Conservation (phyloP, 768 basidiomycete species). For the Pleurotus tuber-regium region DNA sequence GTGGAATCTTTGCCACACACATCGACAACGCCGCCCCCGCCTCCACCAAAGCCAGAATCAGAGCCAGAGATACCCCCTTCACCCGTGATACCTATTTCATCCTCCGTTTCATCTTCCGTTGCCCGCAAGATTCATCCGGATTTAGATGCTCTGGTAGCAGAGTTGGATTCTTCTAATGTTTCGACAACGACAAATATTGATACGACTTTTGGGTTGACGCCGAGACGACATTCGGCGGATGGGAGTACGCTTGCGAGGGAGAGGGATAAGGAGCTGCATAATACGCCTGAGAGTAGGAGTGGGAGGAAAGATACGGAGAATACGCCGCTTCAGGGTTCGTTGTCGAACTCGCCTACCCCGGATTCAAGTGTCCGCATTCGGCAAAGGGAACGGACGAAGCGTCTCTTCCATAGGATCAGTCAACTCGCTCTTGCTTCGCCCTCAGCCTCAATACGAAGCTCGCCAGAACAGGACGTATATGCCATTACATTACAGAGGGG, state of each 20-base stretch:
- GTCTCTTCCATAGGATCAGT: background rate
- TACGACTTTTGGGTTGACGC: background rate
- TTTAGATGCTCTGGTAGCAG: slow-evolving; percentile 29
- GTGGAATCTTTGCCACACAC: background rate
- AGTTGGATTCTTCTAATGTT: slow-evolving; percentile 10
- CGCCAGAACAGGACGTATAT: background rate
- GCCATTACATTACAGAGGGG: background rate
- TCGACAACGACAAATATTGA: background rate
- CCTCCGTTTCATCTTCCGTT: slow-evolving; percentile 7
- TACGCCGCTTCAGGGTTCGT: too few relatives aligned
- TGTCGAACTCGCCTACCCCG: background rate
- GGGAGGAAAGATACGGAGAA: too few relatives aligned
- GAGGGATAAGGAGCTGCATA: background rate
- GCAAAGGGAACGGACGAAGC: background rate
- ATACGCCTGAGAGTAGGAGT: background rate
- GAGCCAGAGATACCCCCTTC: background rate
- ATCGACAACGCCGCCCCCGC: background rate
- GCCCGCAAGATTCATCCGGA: slow-evolving; percentile 38
- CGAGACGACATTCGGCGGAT: slow-evolving; percentile 11
- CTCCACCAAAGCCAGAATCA: background rate
- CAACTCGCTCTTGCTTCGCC: slow-evolving; percentile 9
- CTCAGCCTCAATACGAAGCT: background rate
- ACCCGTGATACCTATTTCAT: background rate
- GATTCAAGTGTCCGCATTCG: background rate
- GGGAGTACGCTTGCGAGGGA: background rate